Evolutionary conservation across 176 grass and related monocot genomes (phyloP).

Genomic region (Alloteropsis semialata): DNA sequence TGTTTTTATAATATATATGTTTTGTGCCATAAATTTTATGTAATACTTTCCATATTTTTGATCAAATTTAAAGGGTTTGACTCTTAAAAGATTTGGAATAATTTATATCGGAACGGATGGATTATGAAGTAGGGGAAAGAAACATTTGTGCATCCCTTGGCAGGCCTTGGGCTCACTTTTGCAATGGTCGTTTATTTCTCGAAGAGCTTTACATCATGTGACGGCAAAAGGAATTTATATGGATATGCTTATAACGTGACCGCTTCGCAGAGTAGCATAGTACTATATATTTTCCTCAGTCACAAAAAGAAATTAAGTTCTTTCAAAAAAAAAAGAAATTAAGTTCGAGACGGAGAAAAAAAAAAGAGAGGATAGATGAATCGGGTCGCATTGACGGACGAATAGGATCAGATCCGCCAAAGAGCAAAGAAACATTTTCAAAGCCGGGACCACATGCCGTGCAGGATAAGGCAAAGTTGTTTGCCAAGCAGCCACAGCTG

Average conservation of each 20-base stretch:
- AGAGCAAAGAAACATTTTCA: neutral
- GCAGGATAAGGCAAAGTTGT: slow-evolving; percentile 10
- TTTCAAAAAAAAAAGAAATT: neutral
- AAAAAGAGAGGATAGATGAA: slow-evolving; percentile 3
- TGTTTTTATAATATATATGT: too few relatives aligned
- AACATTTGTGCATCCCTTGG: too few relatives aligned
- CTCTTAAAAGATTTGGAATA: too few relatives aligned
- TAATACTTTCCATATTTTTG: too few relatives aligned
- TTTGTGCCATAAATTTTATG: too few relatives aligned
- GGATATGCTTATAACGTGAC: neutral
- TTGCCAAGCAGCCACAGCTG: neutral
- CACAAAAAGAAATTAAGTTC: neutral
- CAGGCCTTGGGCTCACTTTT: too few relatives aligned
- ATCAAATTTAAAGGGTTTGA: too few relatives aligned
- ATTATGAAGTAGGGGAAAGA: too few relatives aligned
- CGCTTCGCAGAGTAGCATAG: neutral
- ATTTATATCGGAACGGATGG: too few relatives aligned
- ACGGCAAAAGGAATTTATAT: neutral
- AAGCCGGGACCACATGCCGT: neutral
- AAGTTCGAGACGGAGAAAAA: neutral
- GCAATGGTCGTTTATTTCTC: neutral
- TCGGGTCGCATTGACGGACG: neutral
- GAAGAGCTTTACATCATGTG: too few relatives aligned
- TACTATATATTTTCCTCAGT: neutral
- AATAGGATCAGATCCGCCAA: neutral